These are phyloP conservation scores for Escallonia herrerae DNA, from an alignment of 129 eudicot species.

Conservation along the genomic window DNA sequence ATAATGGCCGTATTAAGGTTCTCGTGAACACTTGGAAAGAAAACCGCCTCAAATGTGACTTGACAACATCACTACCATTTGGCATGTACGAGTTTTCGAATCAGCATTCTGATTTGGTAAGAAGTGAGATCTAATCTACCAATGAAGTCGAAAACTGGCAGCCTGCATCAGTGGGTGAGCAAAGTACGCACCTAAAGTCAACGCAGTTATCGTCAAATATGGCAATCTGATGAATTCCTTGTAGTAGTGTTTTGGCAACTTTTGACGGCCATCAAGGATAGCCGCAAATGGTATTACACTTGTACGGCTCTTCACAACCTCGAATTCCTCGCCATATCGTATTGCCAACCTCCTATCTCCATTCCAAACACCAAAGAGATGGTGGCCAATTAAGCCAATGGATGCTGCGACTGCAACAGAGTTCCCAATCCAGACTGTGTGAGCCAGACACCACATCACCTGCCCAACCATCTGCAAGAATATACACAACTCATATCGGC, in stretches of 20 bases:
- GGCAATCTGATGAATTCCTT: slow-evolving; percentile 86
- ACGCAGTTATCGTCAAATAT: slow-evolving; percentile 62
- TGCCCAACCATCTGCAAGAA: slow-evolving; percentile 86
- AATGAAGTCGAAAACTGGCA: slow-evolving; percentile 85
- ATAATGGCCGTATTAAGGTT: no score
- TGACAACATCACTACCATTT: no score
- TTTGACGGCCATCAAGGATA: slow-evolving; percentile 88
- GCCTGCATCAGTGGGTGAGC: slow-evolving; percentile 99
- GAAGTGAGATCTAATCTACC: slow-evolving; percentile 36
- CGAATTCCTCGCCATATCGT: slow-evolving; percentile 78
- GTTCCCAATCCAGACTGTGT: slow-evolving; percentile 95
- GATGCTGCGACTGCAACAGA: slow-evolving; percentile 95
- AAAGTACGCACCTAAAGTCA: slow-evolving; percentile 85
- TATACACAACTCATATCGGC: neutral
- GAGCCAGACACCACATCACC: slow-evolving; percentile 97
- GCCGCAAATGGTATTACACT: slow-evolving; percentile 92
- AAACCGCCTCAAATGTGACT: no score
- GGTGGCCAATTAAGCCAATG: slow-evolving; percentile 84
- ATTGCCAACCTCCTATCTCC: slow-evolving; percentile 80
- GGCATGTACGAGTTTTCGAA: no score
- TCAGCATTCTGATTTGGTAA: no score
- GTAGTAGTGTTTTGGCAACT: slow-evolving; percentile 72
- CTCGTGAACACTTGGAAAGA: no score
- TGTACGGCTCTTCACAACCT: slow-evolving; percentile 70
- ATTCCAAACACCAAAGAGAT: slow-evolving; percentile 93